These are phyloP conservation scores for Nissolia schottii DNA, from an alignment of 306 rosid genomes.

Conservation along the genomic window DNA sequence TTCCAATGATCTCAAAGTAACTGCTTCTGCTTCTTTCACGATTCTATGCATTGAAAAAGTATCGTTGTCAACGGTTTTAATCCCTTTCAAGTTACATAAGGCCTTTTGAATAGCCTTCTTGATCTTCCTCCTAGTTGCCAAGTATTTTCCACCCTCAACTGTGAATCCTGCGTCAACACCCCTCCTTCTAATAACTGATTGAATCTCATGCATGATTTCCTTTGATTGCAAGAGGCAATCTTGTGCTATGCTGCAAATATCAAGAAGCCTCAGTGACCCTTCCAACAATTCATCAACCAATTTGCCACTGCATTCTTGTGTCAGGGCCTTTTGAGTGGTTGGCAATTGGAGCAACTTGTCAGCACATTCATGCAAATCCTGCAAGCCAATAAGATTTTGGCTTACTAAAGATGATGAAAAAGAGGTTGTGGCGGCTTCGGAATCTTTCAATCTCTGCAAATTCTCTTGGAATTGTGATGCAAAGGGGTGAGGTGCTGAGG, in stretches of 20 bases:
- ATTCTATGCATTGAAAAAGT: conserved; percentile 8
- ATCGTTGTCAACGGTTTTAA: not conserved
- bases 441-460: conserved; percentile 26
- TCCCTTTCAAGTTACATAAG: conserved; percentile 24
- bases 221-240: conserved; percentile 30
- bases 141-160: conserved; percentile 25
- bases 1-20: conserved; percentile 25
- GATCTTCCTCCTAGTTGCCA: conserved; percentile 28
- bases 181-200: conserved; percentile 25
- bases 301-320: not conserved
- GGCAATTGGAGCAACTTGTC: conserved; percentile 33
- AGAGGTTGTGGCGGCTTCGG: conserved; percentile 24
- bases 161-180: conserved; percentile 16
- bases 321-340: conserved; percentile 19
- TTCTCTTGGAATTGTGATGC: conserved; percentile 34
- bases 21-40: conserved; percentile 34
- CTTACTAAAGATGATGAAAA: conserved; percentile 20
- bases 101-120: conserved; percentile 31
- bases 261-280: conserved; percentile 28
- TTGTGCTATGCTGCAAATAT: conserved; percentile 28
- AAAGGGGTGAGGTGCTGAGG: conserved; percentile 32
- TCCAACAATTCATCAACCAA: conserved; percentile 25
- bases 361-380: conserved; percentile 29
- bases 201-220: conserved; percentile 27
- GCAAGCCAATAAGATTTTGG: conserved; percentile 15